Evolutionary conservation across 345 rosid genomes (phyloP), one percentile per base, ranked within the genome.

Genomic region (Citrus cavaleriei): DNA sequence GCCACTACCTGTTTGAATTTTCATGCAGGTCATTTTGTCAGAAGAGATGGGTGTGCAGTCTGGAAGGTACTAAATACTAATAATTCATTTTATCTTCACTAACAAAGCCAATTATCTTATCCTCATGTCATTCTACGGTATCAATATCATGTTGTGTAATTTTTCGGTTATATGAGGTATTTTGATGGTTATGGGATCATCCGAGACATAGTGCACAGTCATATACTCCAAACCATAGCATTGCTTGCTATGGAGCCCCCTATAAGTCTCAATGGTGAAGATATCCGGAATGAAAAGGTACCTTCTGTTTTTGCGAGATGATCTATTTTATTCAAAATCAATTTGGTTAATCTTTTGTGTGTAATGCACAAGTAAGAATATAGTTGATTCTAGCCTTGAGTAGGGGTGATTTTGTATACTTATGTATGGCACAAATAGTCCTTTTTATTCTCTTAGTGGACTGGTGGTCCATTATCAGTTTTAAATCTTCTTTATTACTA

Each of bases 101-200:
- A 35, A 35, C 37, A 35, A 35, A 5, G 37, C 37, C 37, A 35
- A 35, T 35, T 35, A 35, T 35, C 37, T 35, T 35, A 35, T 35
- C 37, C 37, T 35, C 6, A 5, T 35, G 37, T 35, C 37, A 35
- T 35, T 5, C 5, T 35, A 35, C 1, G 7, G 37, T 35, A 35
- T 34, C 35, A 35, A 35, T 34, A 34, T 34, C 35, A 35, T 35
- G 7, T 35, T 35, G 37, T 35, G 37, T 35, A 35, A 35, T 35
- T 35, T 35, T 35, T 35, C 37, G 59, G 61, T 72, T 62, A 77
- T 73, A 8, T 37, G 63, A 93, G 95, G 84, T 90, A 89, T 82
- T 89, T 85, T 90, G 93, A 91, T 74, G 95, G 94, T 77, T 91
- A 93, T 88, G 98, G 96, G 72, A 89, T 93, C 78, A 88, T 91